Conservation (phyloP, 768 basidiomycete species). For the Hygrocybe coccinea region DNA sequence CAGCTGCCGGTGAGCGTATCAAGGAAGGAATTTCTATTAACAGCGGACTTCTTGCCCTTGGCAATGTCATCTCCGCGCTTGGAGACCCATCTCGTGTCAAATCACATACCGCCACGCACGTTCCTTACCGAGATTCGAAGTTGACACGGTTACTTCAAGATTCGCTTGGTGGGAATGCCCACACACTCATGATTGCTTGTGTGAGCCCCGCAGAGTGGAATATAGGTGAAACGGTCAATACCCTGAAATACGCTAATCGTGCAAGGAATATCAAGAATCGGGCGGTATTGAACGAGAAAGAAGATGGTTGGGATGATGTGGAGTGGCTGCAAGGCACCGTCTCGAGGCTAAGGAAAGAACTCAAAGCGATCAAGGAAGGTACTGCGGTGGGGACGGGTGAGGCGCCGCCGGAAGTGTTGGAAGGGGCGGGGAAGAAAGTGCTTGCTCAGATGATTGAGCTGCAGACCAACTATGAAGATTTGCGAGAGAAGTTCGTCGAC, state of each 20-base stretch:
- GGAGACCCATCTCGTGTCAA: constrained; percentile 89
- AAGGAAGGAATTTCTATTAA: constrained; percentile 99
- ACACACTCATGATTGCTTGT: constrained; percentile 98
- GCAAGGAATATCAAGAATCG: constrained; percentile 97
- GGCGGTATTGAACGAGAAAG: constrained; percentile 86
- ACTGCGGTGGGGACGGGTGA: constrained; percentile 32
- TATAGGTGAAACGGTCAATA: constrained; percentile 87
- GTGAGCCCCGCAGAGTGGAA: constrained; percentile 97
- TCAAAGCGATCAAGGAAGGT: constrained; percentile 75
- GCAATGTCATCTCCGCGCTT: constrained; percentile 97
- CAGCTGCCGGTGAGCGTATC: constrained; percentile 91
- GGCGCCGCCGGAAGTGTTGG: constrained; percentile 37
- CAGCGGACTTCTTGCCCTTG: constrained; percentile 89
- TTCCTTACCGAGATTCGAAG: constrained; percentile 98
- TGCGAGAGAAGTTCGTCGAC: constrained; percentile 80
- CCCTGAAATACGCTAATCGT: constrained; percentile 94
- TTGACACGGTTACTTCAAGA: constrained; percentile 95
- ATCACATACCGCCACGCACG: constrained; percentile 77
- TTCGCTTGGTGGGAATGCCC: constrained; percentile 94
- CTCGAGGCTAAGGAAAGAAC: constrained; percentile 77
- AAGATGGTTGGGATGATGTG: constrained; percentile 98
- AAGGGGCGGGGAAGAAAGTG: constrained; percentile 70
- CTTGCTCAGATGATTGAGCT: constrained; percentile 78
- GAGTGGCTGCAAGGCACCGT: constrained; percentile 93
- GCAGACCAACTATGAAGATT: constrained; percentile 79